Conservation (phyloP, 495 filamentous ascomycete genomes). For the Penicillium malachiteum region DNA sequence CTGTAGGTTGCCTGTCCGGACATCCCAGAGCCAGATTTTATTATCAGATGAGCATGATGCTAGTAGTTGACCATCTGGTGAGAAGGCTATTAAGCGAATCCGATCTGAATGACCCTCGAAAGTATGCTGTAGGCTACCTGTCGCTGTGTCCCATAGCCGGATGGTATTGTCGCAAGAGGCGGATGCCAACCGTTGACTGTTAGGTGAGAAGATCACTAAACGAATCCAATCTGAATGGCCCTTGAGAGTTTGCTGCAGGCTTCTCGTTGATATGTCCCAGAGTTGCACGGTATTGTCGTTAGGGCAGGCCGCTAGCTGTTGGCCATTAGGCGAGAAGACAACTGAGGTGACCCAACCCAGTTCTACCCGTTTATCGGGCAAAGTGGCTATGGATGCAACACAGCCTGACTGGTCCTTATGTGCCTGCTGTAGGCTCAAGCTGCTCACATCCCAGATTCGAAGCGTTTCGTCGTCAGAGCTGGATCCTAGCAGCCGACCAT, state of each 20-base stretch:
- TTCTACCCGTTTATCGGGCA: neutral
- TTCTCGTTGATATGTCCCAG: conserved; percentile 31
- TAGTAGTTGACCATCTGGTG: conserved; percentile 31
- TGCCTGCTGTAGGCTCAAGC: neutral
- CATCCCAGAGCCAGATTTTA: conserved; percentile 24
- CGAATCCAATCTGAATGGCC: conserved; percentile 17
- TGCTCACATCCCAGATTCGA: neutral
- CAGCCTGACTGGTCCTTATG: too few relatives aligned
- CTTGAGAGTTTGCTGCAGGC: conserved; percentile 15
- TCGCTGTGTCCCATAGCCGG: conserved; percentile 20
- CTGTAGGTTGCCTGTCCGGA: conserved; percentile 10
- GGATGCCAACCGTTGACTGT: conserved; percentile 31
- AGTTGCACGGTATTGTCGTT: conserved; percentile 29
- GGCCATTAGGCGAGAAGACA: conserved; percentile 29
- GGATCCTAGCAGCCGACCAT: conserved; percentile 1
- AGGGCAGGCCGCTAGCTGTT: conserved; percentile 31
- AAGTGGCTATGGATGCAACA: too few relatives aligned
- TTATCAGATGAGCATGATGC: conserved; percentile 21
- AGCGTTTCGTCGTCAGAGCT: neutral
- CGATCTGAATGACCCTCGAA: conserved; percentile 16
- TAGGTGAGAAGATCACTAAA: conserved; percentile 34
- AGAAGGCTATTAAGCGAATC: conserved; percentile 31
- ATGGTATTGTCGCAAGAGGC: conserved; percentile 15
- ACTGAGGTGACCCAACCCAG: conserved; percentile 13
- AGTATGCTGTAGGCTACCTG: conserved; percentile 18